Evolutionary conservation across 2,329 filamentous ascomycete species (phyloP).

Genomic region (Curvularia verruculosa): DNA sequence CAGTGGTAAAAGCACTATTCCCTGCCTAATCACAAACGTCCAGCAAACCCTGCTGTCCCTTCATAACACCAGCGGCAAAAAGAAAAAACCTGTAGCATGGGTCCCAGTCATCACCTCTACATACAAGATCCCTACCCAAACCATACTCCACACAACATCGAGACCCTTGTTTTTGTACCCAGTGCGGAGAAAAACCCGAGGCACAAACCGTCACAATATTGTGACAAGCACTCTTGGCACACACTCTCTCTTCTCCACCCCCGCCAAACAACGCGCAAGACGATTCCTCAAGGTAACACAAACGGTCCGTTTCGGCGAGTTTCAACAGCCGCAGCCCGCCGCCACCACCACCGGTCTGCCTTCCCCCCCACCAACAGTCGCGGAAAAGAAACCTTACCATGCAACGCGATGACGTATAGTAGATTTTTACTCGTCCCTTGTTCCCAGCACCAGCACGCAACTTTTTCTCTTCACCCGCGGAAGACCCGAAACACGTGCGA

Average conservation of each 20-base stretch:
- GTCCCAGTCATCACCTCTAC: neutral
- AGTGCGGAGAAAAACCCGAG: neutral
- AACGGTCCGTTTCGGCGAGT: conserved; percentile 15
- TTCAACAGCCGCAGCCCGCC: neutral
- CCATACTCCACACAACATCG: neutral
- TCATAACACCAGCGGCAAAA: neutral
- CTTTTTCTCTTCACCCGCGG: neutral
- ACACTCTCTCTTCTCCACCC: neutral
- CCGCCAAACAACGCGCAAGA: neutral
- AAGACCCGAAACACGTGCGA: conserved; percentile 14
- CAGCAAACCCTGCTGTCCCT: neutral
- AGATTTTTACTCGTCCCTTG: too few species aligned
- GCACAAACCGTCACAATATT: neutral
- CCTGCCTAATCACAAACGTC: neutral
- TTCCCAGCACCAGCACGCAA: too few species aligned
- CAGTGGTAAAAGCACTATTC: neutral
- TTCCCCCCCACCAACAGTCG: too few species aligned
- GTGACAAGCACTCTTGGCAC: conserved; percentile 1
- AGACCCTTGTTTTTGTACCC: too few species aligned
- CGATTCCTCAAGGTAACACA: neutral
- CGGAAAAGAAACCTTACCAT: too few species aligned
- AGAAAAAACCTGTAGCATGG: neutral
- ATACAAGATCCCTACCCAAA: too few species aligned
- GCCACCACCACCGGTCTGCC: too few species aligned
- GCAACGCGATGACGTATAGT: conserved; percentile 5